Percentiles rank a stretch among this genome's conserved stretches.
Conservation (phyloP, 441 rosid species). For the Populus trichocarpa region DNA sequence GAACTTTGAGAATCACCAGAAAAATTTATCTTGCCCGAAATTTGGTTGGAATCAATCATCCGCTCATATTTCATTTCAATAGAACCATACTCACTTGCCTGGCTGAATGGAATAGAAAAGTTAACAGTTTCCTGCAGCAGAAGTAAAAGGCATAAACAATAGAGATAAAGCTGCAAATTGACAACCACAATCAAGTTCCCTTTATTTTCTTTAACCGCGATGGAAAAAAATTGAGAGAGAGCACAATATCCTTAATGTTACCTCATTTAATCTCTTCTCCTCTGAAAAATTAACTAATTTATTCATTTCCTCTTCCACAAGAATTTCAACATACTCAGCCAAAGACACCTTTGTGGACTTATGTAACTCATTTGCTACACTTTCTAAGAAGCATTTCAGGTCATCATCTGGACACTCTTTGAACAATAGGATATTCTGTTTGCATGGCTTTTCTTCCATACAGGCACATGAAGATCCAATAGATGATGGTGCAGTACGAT, state of each 20-base stretch:
- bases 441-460: conserved; percentile 24
- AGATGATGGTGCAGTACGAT: conserved; percentile 22
- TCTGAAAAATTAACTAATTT: conserved; percentile 30
- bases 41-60: conserved; percentile 22
- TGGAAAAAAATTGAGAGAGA: not conserved
- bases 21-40: conserved; percentile 20
- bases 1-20: conserved; percentile 32
- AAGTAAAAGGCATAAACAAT: not conserved
- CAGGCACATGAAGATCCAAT: conserved; percentile 15
- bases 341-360: conserved; percentile 42
- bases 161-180: not conserved
- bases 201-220: not conserved
- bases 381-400: conserved; percentile 41
- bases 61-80: conserved; percentile 24
- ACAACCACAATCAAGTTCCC: not conserved
- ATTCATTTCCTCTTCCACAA: conserved; percentile 52
- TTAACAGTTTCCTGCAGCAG: conserved; percentile 42
- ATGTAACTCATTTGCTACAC: conserved; percentile 64
- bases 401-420: conserved; percentile 23
- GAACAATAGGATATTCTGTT: conserved; percentile 23
- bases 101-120: conserved; percentile 23
- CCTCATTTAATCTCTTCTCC: conserved; percentile 38
- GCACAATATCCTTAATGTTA: conserved; percentile 21
- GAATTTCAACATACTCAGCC: conserved; percentile 43
- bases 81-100: conserved; percentile 19